A percentile compares a stretch with the other conserved stretches of the same genome.
These are phyloP conservation scores for Luzula sylvatica DNA, from an alignment of 176 grass and related monocot genomes.

Conservation along the genomic window DNA sequence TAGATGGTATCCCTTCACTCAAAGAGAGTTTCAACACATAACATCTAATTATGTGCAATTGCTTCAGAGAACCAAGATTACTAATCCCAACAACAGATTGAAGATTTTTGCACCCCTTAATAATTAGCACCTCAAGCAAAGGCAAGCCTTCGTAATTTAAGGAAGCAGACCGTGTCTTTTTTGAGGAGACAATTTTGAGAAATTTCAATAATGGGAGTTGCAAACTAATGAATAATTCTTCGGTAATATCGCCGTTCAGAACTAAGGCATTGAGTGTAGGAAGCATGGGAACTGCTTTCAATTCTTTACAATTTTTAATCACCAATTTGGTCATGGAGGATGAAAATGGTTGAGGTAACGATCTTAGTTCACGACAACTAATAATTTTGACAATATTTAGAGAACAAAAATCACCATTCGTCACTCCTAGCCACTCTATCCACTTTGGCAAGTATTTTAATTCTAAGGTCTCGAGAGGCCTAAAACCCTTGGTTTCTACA, in stretches of 20 bases:
- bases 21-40: background rate
- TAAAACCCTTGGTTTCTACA: slow-evolving; percentile 10
- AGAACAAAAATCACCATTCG: slow-evolving; percentile 17
- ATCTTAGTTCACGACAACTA: slow-evolving; percentile 2
- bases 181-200: slow-evolving; percentile 2
- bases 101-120: slow-evolving; percentile 2
- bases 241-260: background rate
- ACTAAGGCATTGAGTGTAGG: background rate
- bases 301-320: background rate
- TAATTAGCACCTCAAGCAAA: background rate
- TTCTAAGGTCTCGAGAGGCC: slow-evolving; percentile 20
- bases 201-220: background rate
- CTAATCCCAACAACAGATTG: background rate
- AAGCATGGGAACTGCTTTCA: background rate
- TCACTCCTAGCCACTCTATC: slow-evolving; percentile 27
- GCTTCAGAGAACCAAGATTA: background rate
- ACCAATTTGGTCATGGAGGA: slow-evolving; percentile 21
- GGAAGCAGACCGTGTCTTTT: background rate
- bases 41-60: background rate
- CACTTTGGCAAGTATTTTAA: slow-evolving; percentile 25
- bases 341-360: slow-evolving; percentile 13
- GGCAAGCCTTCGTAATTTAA: background rate
- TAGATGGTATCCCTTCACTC: background rate
- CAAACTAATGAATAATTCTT: background rate
- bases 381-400: slow-evolving; percentile 23